Conservation (phyloP, 139 green algal species). For the Gonium pectorale region DNA sequence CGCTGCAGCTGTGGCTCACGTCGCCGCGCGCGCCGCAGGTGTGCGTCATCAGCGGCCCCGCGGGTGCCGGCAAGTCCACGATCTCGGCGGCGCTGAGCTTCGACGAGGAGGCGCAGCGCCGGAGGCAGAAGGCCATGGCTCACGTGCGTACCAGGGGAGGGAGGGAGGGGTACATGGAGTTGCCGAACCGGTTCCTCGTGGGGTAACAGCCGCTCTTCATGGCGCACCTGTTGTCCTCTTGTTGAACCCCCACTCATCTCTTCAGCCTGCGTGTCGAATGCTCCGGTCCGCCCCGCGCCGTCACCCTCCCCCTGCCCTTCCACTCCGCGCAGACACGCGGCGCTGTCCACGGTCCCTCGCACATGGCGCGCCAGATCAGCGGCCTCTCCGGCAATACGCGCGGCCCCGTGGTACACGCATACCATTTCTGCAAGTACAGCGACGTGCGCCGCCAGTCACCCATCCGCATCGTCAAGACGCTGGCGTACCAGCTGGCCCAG, state of each 20-base stretch:
- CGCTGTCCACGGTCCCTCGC: background rate
- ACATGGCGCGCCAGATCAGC: slow-evolving; percentile 20
- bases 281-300: no score
- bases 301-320: no score
- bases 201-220: no score
- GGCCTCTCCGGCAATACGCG: background rate
- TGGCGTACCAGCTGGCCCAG: slow-evolving; percentile 43
- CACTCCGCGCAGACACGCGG: no score
- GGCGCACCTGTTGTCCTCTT: no score
- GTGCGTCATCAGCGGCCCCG: slow-evolving; percentile 38
- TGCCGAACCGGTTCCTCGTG: no score
- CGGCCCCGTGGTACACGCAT: slow-evolving; percentile 26
- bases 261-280: no score
- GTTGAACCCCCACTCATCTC: no score
- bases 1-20: slow-evolving; percentile 42
- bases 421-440: slow-evolving; percentile 46
- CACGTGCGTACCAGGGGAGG: no score
- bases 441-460: slow-evolving; percentile 34
- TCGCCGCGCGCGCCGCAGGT: slow-evolving; percentile 36
- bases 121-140: slow-evolving; percentile 19
- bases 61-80: slow-evolving; percentile 36
- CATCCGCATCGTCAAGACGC: slow-evolving; percentile 48
- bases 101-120: slow-evolving; percentile 23
- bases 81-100: slow-evolving; percentile 37
- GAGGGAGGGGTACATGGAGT: no score